phyloP scores from a whole-genome alignment of 768 basidiomycete genomes.

The Kwoniella pini region DNA sequence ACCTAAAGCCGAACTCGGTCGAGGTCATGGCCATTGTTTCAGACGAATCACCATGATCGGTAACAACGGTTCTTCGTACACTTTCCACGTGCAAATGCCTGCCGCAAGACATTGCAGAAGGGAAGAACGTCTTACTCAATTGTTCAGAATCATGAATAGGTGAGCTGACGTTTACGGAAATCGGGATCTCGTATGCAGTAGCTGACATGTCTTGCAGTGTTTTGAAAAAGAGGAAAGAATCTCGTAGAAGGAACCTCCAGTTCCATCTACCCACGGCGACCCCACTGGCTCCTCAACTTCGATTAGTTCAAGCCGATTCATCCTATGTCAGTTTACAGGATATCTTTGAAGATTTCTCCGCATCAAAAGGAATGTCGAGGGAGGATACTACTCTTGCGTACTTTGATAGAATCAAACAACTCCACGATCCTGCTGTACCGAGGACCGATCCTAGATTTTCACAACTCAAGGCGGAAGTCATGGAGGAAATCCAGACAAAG shows the following conservation, averaged over 20 bases:
- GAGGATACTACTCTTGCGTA: conserved; percentile 86
- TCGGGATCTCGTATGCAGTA: not conserved
- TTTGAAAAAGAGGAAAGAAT: conserved; percentile 83
- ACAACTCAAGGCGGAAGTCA: conserved; percentile 65
- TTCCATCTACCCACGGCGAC: conserved; percentile 90
- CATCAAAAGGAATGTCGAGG: conserved; percentile 68
- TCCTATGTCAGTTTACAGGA: conserved; percentile 90
- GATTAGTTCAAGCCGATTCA: conserved; percentile 85
- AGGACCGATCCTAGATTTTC: conserved; percentile 32
- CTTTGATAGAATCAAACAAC: conserved; percentile 71
- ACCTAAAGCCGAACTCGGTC: conserved; percentile 84
- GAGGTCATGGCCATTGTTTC: conserved; percentile 82
- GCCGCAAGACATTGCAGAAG: conserved; percentile 80
- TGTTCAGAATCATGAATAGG: conserved; percentile 94
- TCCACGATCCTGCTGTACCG: conserved; percentile 47
- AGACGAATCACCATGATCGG: conserved; percentile 88
- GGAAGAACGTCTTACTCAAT: conserved; percentile 87
- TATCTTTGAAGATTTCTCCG: conserved; percentile 88
- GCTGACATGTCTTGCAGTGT: conserved; percentile 61
- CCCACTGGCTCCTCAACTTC: conserved; percentile 72
- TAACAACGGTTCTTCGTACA: conserved; percentile 80
- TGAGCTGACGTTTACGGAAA: conserved; percentile 53
- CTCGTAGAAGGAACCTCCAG: conserved; percentile 80
- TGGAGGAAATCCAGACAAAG: conserved; percentile 83
- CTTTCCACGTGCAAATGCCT: conserved; percentile 89